Evolutionary conservation across 345 rosid genomes (phyloP).

Genomic region (Gossypium mustelinum): DNA sequence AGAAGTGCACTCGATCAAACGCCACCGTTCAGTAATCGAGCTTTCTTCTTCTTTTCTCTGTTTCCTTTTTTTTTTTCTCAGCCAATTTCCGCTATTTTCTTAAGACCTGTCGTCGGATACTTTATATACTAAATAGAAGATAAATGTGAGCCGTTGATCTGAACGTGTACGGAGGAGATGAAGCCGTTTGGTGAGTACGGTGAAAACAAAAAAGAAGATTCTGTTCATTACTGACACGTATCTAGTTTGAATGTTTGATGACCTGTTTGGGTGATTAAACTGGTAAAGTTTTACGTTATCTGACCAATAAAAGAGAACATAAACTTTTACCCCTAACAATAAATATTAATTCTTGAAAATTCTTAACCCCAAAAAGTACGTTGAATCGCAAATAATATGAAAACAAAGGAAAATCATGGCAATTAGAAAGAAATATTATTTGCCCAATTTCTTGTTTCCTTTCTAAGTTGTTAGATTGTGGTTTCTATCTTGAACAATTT

Average conservation of each 20-base stretch:
- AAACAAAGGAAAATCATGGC: too few relatives aligned
- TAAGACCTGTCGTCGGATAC: not conserved
- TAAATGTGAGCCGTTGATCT: slow-evolving; percentile 12
- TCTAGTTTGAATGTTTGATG: not conserved
- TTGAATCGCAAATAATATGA: too few relatives aligned
- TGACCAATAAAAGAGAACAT: not conserved
- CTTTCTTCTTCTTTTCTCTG: not conserved
- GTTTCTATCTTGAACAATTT: too few relatives aligned
- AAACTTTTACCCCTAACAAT: not conserved
- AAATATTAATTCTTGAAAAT: too few relatives aligned
- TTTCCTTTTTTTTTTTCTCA: not conserved
- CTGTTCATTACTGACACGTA: slow-evolving; percentile 21
- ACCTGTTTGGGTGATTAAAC: not conserved
- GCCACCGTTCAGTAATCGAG: slow-evolving; percentile 11
- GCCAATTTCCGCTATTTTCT: not conserved
- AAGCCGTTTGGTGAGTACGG: not conserved
- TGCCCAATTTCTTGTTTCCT: too few relatives aligned
- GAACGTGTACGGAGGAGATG: slow-evolving; percentile 17
- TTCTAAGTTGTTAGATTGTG: too few relatives aligned
- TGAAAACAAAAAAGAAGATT: slow-evolving; percentile 2
- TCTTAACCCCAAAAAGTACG: too few relatives aligned
- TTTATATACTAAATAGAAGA: not conserved
- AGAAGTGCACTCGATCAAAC: slow-evolving; percentile 22
- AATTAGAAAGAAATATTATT: too few relatives aligned
- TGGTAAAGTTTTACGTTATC: not conserved